Conservation (phyloP, 345 rosid species). For the Rhodomyrtus tomentosa region DNA sequence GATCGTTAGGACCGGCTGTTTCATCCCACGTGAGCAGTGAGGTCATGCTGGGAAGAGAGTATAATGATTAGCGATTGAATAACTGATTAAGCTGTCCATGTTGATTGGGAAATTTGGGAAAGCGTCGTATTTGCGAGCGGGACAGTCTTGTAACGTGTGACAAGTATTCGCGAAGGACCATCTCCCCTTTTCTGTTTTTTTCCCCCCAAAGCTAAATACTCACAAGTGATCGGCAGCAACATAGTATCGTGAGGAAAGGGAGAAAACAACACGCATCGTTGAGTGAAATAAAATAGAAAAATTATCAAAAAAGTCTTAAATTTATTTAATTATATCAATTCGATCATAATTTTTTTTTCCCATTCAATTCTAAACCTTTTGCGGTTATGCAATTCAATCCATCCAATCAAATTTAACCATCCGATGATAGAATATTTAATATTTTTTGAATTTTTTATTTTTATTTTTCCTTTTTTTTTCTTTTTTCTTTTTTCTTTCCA, state of each 20-base stretch:
- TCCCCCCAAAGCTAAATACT: neutral
- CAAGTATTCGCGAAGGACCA: neutral
- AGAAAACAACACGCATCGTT: too few relatives aligned
- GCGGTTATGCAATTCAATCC: too few relatives aligned
- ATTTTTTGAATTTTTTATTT: too few relatives aligned
- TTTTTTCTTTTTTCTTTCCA: too few relatives aligned
- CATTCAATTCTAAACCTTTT: too few relatives aligned
- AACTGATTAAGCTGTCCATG: neutral
- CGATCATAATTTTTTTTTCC: too few relatives aligned
- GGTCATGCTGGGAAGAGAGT: neutral
- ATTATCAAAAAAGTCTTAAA: too few relatives aligned
- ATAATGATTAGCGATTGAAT: neutral
- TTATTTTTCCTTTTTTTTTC: too few relatives aligned
- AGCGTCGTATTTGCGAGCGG: neutral
- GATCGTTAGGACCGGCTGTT: neutral
- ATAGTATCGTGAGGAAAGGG: rapidly evolving
- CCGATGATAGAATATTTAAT: too few relatives aligned
- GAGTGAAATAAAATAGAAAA: neutral
- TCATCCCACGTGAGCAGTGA: neutral
- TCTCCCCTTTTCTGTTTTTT: too few relatives aligned
- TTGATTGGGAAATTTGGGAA: neutral
- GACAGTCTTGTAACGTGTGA: neutral
- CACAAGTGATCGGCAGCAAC: rapidly evolving
- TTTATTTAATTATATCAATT: too few relatives aligned
- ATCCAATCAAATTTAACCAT: too few relatives aligned